Conservation (phyloP, 257 asterid species). For the Fraxinus quadrangulata region DNA sequence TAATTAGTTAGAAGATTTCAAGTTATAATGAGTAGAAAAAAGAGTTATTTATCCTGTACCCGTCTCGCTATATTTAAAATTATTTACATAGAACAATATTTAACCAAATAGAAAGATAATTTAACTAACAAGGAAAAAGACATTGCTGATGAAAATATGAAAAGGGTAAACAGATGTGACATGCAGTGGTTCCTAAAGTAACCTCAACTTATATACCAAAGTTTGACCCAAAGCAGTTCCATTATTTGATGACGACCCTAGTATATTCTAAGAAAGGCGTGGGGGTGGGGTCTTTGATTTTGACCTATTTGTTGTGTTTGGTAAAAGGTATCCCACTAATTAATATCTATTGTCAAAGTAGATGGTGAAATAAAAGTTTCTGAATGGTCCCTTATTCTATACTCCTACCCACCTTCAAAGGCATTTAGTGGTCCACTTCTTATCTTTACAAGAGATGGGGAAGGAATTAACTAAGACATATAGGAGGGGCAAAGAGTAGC, state of each 20-base stretch:
- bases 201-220: neutral
- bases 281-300: constrained; percentile 11
- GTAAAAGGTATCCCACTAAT: constrained; percentile 1
- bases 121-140: too few relatives aligned
- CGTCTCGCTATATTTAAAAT: too few relatives aligned
- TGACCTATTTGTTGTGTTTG: constrained; percentile 15
- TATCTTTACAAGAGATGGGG: neutral
- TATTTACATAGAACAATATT: too few relatives aligned
- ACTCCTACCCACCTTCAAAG: too few relatives aligned
- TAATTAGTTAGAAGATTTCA: too few relatives aligned
- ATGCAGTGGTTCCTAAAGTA: neutral
- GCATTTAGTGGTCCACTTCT: neutral
- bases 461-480: too few relatives aligned
- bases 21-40: too few relatives aligned
- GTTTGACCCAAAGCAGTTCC: neutral
- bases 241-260: neutral
- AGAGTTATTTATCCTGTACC: too few relatives aligned
- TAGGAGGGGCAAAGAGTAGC: too few relatives aligned
- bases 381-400: neutral
- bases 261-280: neutral
- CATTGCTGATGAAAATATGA: too few relatives aligned
- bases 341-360: constrained; percentile 7
- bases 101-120: too few relatives aligned
- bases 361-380: constrained; percentile 11
- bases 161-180: too few relatives aligned